Conservation (phyloP, 441 rosid species). For the Manihot esculenta region DNA sequence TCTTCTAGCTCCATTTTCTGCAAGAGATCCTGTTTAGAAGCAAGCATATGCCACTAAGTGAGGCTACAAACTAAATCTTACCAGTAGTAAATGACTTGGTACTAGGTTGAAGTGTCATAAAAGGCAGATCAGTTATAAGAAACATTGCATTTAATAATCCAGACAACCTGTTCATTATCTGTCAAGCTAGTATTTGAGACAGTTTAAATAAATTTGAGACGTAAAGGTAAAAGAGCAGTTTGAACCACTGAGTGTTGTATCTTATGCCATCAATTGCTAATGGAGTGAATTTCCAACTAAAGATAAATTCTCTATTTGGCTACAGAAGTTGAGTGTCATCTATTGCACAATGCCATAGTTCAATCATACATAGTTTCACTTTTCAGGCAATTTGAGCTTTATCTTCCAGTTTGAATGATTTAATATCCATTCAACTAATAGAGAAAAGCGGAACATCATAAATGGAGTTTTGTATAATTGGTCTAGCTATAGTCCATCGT, state of each 20-base stretch:
- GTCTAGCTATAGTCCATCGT: background rate
- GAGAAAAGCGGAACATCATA: background rate
- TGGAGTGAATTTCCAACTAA: background rate
- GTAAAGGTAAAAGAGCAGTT: background rate
- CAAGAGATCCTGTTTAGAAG: slow-evolving; percentile 47
- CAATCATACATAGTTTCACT: background rate
- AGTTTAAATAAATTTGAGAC: background rate
- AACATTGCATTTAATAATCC: background rate
- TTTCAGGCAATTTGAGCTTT: background rate
- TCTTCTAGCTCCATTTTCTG: slow-evolving; percentile 33
- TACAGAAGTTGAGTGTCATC: background rate
- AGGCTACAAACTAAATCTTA: slow-evolving; percentile 14
- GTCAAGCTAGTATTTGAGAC: no score
- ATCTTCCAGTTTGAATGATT: background rate
- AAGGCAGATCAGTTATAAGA: background rate
- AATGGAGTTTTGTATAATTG: background rate
- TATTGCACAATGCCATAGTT: background rate
- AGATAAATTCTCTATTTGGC: background rate
- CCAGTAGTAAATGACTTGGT: background rate
- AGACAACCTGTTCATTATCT: no score
- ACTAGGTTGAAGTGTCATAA: background rate
- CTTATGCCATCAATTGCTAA: background rate
- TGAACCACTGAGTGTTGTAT: background rate
- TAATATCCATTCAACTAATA: background rate
- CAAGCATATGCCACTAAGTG: slow-evolving; percentile 19